These are phyloP conservation scores for Rhazya stricta DNA, from an alignment of 257 asterid genomes.

Conservation along the genomic window DNA sequence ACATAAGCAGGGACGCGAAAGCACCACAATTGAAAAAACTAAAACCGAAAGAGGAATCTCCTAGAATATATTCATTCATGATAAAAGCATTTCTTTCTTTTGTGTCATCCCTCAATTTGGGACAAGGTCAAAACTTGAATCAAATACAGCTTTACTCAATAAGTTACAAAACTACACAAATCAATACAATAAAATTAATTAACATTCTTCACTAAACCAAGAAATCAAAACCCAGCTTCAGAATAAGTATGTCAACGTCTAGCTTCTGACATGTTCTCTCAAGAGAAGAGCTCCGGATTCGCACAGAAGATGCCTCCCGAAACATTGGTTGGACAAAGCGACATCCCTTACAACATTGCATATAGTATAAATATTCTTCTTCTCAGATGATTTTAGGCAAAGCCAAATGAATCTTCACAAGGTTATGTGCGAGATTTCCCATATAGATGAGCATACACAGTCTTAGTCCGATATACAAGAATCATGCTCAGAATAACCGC, in stretches of 20 bases:
- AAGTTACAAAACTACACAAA: background rate
- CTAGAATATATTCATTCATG: background rate
- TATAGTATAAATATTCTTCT: background rate
- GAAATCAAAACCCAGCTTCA: background rate
- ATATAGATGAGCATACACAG: conserved; percentile 57
- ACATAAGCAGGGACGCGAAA: background rate
- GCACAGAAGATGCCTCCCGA: background rate
- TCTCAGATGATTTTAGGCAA: background rate
- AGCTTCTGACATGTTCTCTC: background rate
- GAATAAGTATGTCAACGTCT: background rate
- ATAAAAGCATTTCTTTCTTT: background rate
- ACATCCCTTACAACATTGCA: background rate
- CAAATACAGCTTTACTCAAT: background rate
- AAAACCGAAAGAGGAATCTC: background rate
- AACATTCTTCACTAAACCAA: background rate
- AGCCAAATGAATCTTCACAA: background rate
- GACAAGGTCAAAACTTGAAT: background rate
- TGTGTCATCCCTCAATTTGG: background rate
- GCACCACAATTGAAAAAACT: background rate
- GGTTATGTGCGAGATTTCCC: conserved; percentile 40
- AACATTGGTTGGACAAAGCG: background rate
- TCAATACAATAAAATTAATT: background rate
- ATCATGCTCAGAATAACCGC: conserved; percentile 64
- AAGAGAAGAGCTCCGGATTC: background rate
- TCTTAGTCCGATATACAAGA: conserved; percentile 70